Conservation (phyloP, 345 rosid genomes). For the Eutrema heterophyllum region DNA sequence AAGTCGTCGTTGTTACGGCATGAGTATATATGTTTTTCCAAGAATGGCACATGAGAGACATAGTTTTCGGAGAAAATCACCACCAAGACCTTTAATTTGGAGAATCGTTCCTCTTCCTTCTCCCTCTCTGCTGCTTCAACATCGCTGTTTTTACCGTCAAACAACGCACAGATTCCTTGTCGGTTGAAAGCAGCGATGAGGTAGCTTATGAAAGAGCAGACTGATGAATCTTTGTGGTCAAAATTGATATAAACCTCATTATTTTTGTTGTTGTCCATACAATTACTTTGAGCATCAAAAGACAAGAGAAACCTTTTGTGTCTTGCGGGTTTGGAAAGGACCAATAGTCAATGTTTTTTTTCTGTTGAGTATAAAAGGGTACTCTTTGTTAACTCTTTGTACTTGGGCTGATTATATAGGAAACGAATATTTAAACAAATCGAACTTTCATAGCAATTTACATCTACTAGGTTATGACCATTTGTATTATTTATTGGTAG, state of each 20-base stretch:
- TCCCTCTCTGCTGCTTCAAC: background rate
- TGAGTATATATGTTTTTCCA: background rate
- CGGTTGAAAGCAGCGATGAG: background rate
- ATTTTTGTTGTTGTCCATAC: background rate
- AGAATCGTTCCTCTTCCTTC: background rate
- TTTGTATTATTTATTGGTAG: too few species aligned
- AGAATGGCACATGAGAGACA: background rate
- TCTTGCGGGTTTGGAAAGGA: background rate
- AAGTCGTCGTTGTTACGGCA: background rate
- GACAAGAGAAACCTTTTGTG: background rate
- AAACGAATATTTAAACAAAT: background rate
- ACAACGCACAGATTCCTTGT: background rate
- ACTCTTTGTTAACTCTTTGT: too few species aligned
- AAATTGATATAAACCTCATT: background rate
- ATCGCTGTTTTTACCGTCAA: background rate
- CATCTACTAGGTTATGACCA: too few species aligned
- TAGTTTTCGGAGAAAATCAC: background rate
- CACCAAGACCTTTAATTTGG: background rate
- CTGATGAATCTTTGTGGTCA: background rate
- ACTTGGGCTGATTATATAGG: background rate
- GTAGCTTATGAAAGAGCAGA: conserved; percentile 4
- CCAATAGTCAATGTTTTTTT: background rate
- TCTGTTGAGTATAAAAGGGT: background rate
- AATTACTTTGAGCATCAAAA: background rate
- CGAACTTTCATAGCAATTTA: too few species aligned